Base-by-base conservation (phyloP, 805 yeast genomes). In the Metschnikowia lachancei region DNA sequence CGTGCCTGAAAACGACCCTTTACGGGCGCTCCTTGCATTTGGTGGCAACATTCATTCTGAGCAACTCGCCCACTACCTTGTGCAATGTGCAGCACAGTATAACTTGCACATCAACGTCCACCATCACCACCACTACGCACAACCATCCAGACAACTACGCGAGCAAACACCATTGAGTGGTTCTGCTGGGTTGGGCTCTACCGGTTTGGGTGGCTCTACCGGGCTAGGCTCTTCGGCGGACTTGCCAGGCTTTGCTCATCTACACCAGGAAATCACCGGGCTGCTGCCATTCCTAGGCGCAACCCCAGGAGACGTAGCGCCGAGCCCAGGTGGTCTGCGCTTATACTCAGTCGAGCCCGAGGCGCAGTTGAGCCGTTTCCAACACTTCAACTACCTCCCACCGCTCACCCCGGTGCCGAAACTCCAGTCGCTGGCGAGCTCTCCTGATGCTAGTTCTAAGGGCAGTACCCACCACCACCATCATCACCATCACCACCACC, bases 351-450 rank as follows among this genome's bases (percentile, higher is more conserved):
- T 50, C 24, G 59, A 49, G 36, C 56, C 55, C 34, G 59, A 50
- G 36, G 39, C 47, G n/a, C 57, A 49, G 39, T 37, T 50, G 24
- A 39, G 38, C n/a, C 55, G 60, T 12, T 46, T 43, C 45, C 82
- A 82, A 40, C 94, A 85, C 67, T 85, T 85, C 69, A 85, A 84
- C 61, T 84, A 83, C 56, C 65, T 85, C 20, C 88, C 91, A 12
- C 85, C 90, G 1, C 62, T 78, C 51, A 80, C 85, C 5, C 85
- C 82, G 50, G 85, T 81, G 40, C 94, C 92, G 0, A 83, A 81
- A 54, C 64, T 85, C 36, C 82, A 74, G 18, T 81, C 87, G 1
- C 81, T 87, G 0, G 70, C 67, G 20, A 63, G 78, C n/a, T 68
- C 75, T 19, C 70, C 77, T 0, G 66, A 56, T 18, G 45, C 49